Base-by-base conservation (phyloP, 2,329 filamentous ascomycete genomes). In the Xylariaceae sp. region DNA sequence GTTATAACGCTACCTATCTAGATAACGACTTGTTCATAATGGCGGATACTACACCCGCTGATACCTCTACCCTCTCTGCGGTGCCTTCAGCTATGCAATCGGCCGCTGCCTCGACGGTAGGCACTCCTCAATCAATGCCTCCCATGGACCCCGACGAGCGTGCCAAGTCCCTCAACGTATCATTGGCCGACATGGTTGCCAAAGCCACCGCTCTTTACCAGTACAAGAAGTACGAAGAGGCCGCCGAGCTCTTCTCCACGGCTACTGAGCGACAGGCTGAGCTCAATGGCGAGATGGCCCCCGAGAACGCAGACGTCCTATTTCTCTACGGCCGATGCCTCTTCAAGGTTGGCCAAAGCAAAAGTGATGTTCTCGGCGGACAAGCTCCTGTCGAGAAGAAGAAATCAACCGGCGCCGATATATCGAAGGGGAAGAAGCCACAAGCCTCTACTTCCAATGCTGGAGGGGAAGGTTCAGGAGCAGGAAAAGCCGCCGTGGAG, bases 311-410 rank as follows among this genome's bases (percentile, higher is more conserved):
- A 49, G 92, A 97, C 69, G 83, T 99, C 46, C 83, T 97, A 26
- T 99, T 95, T 72, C 83, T 91, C 60, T 99, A 99, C 72, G 94
- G 94, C 11, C 89, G 92, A 68, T 90, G 90, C 54, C 76, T 99
- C 26, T 97, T 95, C 79, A 91, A 91, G 71, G 88, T 97, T 57
- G 94, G 91, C 32, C 88, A 97, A 70, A 86, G 84, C 70, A 96
- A 95, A 72, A 96, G 91, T 68, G 91, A 97, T 68, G 91, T 99
- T 29, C 79, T 99, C 37, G 94, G 94, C 54, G 89, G 88, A 35
- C 88, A 87, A 66, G 87, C 91, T 26, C 71, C 81, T 68, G 74
- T 79, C 67, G 72, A 84, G 72, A 73, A 76, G 55, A 79, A 77
- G 65, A 73, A 71, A 51, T 67, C 74, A 45, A 68, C 70, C 51